phyloP scores from a whole-genome alignment of 768 basidiomycete species.

The Boletus vermiculosoides region DNA sequence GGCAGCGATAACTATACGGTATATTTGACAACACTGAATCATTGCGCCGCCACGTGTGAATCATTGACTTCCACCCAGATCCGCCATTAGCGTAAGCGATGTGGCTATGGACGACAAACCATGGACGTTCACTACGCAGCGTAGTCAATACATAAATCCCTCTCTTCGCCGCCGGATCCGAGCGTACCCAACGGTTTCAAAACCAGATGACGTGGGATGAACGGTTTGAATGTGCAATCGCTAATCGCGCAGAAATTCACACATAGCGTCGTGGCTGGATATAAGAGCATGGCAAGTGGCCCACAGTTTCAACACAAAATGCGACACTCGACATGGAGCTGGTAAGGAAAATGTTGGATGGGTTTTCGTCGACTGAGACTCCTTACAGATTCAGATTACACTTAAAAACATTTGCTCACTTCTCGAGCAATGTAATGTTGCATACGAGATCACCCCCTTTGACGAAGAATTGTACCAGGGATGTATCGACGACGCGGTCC shows the following conservation, averaged over 20 bases:
- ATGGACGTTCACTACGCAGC: not conserved
- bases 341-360: not conserved
- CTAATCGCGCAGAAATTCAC: too few species aligned
- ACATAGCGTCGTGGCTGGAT: too few species aligned
- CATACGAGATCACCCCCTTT: not conserved
- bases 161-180: not conserved
- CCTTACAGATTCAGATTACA: not conserved
- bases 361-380: not conserved
- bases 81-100: not conserved
- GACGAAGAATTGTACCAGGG: not conserved
- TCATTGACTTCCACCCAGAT: too few species aligned
- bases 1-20: not conserved
- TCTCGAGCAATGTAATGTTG: not conserved
- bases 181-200: too few species aligned
- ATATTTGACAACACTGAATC: not conserved
- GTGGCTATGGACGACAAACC: not conserved
- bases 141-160: too few species aligned
- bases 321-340: not conserved
- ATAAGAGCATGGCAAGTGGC: not conserved
- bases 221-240: conserved; percentile 1
- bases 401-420: not conserved
- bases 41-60: not conserved
- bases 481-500: not conserved
- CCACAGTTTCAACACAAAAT: not conserved
- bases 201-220: not conserved